Conservation (phyloP, 2,329 filamentous ascomycete genomes). For the Ramularia collo-cygni region DNA sequence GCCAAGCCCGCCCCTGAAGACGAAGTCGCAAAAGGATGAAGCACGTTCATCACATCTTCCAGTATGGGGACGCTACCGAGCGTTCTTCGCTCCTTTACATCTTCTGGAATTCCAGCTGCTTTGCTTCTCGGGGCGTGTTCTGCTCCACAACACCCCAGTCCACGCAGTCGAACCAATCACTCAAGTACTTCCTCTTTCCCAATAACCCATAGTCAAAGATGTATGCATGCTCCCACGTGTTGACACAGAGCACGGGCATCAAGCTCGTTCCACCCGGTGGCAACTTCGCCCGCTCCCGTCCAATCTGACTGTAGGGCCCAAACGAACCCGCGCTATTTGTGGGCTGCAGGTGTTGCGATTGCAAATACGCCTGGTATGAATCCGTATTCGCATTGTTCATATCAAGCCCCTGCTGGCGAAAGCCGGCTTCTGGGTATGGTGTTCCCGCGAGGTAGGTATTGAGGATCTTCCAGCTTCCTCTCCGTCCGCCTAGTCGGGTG, state of each 20-base stretch:
- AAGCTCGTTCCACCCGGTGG: conserved; percentile 63
- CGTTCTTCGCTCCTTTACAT: too few species aligned
- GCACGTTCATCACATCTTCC: too few species aligned
- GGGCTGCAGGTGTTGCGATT: conserved; percentile 10
- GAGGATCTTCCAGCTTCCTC: conserved; percentile 58
- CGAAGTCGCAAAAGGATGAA: too few species aligned
- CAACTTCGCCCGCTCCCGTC: conserved; percentile 32
- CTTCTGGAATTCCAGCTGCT: too few species aligned
- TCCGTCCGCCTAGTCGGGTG: conserved; percentile 23
- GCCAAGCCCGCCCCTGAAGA: too few species aligned
- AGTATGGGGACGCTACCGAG: too few species aligned
- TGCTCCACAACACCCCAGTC: conserved; percentile 69
- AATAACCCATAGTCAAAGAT: conserved; percentile 70
- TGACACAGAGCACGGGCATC: conserved; percentile 78
- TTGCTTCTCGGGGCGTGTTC: too few species aligned
- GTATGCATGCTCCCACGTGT: conserved; percentile 95
- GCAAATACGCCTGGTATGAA: conserved; percentile 17
- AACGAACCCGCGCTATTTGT: conserved; percentile 37
- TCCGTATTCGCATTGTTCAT: conserved; percentile 54
- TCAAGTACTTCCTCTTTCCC: conserved; percentile 69
- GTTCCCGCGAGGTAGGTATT: conserved; percentile 87
- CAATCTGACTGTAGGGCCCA: conserved; percentile 27
- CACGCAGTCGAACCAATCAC: conserved; percentile 80
- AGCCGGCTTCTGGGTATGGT: conserved; percentile 79
- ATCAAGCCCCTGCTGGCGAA: conserved; percentile 61